Evolutionary conservation across 1,284 basidiomycete species (phyloP).

Genomic region (Porogramme epimiltina): DNA sequence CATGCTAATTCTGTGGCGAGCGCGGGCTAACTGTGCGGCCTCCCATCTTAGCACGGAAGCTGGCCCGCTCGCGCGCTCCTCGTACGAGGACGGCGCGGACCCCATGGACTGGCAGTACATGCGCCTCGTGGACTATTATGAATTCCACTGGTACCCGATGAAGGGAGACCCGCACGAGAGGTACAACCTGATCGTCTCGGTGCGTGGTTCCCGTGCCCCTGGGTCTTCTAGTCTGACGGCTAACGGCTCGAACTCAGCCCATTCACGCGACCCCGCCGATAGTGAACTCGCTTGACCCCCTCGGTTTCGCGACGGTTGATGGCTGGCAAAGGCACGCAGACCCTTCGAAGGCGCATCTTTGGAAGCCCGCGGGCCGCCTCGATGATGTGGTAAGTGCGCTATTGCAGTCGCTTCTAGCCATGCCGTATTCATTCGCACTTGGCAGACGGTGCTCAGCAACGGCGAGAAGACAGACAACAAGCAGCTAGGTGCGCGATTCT

Average conservation of each 20-base stretch:
- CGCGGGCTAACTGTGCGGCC: background rate
- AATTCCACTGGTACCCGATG: slow-evolving; percentile 10
- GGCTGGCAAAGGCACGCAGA: slow-evolving; percentile 8
- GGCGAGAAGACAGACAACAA: slow-evolving; percentile 27
- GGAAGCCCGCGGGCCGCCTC: slow-evolving; percentile 12
- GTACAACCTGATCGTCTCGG: slow-evolving; percentile 7
- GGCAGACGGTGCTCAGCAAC: slow-evolving; percentile 23
- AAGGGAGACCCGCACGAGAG: slow-evolving; percentile 3
- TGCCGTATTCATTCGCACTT: too few relatives aligned
- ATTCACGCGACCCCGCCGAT: slow-evolving; percentile 3
- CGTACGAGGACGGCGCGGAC: slow-evolving; percentile 1
- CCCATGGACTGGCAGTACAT: slow-evolving; percentile 11
- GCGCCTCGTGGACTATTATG: slow-evolving; percentile 11
- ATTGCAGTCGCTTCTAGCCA: background rate
- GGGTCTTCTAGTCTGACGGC: too few relatives aligned
- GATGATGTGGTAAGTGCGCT: slow-evolving; percentile 6
- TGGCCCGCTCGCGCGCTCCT: slow-evolving; percentile 9
- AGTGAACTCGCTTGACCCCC: slow-evolving; percentile 8
- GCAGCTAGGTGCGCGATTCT: slow-evolving; percentile 17
- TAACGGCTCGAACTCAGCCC: background rate
- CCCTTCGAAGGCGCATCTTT: slow-evolving; percentile 8
- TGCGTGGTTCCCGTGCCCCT: background rate
- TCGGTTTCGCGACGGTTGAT: slow-evolving; percentile 9
- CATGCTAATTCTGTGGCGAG: too few relatives aligned
- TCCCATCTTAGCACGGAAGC: slow-evolving; percentile 5